Evolutionary conservation across 108 stramenopile genomes (phyloP), one percentile per base, ranked within the genome.

Genomic region (Discostella pseudostelligera): DNA sequence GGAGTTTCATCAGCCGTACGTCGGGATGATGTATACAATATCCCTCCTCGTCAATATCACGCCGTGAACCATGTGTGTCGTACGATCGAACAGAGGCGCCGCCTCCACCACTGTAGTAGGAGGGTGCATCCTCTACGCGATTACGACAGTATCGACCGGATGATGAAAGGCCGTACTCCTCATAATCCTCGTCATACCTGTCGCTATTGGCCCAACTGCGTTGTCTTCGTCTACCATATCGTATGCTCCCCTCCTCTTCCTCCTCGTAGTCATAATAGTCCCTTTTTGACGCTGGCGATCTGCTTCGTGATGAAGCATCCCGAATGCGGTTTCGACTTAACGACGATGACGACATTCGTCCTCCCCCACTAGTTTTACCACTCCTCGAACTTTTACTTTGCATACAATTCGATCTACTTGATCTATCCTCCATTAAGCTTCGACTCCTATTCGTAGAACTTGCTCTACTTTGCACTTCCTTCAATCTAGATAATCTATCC

Each of bases 21-120:
- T 54, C 53, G 1, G 53, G 53, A 54, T 54, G 53, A 29, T 35
- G 29, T 29, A 28, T 29, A 29, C 53, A 54, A n/a, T 54, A 54
- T 35, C 53, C 53, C 32, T 54, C 53, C 28, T 54, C 32, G 14
- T 54, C 53, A 29, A 54, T 29, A 29, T 54, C 53, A 29, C 26
- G 53, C 32, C 53, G 29, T n/a, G 29, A 3, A 13, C 28, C 0
- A 11, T 16, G 4, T 10, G 35, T n/a, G 9, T 17, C 9, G 26
- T 14, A 29, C 28, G 51, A 53, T 43, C n/a, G 5, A 25, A 53
- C 51, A 26, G 24, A 28, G 51, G 1, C 51, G 28, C 7, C 53
- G 12, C 53, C 32, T 35, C 32, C 53, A 54, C 53, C 49, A 50
- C 49, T 22, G 25, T 32, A 5, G 32, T 32, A 32, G 3, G 32